phyloP scores from a whole-genome alignment of 2,329 filamentous ascomycete species.

The Colletotrichum sublineola region DNA sequence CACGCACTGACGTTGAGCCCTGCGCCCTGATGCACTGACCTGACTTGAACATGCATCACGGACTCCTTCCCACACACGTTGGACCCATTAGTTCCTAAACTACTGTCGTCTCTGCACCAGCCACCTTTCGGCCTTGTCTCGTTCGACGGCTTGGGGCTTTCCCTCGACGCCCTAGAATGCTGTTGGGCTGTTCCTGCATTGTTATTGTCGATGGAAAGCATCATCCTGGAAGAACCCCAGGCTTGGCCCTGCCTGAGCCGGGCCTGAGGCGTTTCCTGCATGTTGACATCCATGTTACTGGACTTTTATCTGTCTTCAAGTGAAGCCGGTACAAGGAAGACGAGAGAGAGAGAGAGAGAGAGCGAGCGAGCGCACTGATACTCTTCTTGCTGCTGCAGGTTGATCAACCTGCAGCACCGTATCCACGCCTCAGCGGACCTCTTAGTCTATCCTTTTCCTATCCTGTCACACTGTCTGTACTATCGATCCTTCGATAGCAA shows the following conservation, averaged over 20 bases:
- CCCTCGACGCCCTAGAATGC: slow-evolving; percentile 13
- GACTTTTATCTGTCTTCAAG: not conserved
- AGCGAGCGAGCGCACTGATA: too few species aligned
- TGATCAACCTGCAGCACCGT: not conserved
- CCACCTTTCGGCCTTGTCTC: slow-evolving; percentile 8
- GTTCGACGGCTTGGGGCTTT: slow-evolving; percentile 10
- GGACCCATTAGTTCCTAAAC: not conserved
- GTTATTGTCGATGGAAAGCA: too few species aligned
- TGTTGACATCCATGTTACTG: not conserved
- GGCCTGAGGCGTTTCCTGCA: slow-evolving; percentile 14
- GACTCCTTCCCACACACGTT: not conserved
- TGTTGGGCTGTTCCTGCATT: not conserved
- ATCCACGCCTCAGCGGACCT: too few species aligned
- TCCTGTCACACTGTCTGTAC: not conserved
- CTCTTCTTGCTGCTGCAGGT: not conserved
- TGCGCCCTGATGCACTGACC: slow-evolving; percentile 32
- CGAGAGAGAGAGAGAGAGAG: too few species aligned
- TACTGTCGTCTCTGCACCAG: not conserved
- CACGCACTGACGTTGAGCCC: slow-evolving; percentile 22
- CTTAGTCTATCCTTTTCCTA: not conserved
- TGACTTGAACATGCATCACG: slow-evolving; percentile 33
- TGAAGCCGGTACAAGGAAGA: not conserved
- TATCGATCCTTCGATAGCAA: not conserved
- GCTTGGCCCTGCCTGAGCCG: not conserved
- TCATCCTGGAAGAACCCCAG: slow-evolving; percentile 1